Percentiles rank a stretch among this genome's conserved stretches.
Evolutionary conservation across 768 basidiomycete species (phyloP).

Genomic region (Austroboletus eburneus): DNA sequence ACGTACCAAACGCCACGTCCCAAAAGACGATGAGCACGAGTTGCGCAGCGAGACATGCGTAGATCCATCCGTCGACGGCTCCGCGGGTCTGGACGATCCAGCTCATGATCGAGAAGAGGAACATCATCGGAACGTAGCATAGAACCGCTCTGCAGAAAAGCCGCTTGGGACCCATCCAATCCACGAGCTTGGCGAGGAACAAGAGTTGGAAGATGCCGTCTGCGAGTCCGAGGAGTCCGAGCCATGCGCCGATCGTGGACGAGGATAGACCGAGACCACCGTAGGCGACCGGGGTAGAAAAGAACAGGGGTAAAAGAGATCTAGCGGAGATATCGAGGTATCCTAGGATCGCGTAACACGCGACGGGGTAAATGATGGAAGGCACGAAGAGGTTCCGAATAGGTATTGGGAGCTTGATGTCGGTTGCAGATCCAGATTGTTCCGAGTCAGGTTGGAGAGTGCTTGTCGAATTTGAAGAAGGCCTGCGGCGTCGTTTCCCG

Average conservation of each 20-base stretch:
- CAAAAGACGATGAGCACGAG: background rate
- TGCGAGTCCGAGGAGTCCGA: constrained; percentile 33
- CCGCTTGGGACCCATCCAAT: constrained; percentile 35
- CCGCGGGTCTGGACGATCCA: background rate
- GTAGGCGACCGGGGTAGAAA: constrained; percentile 34
- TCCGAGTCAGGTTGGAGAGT: constrained; percentile 1
- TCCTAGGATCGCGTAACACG: constrained; percentile 31
- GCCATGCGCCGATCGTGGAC: constrained; percentile 35
- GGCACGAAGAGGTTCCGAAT: constrained; percentile 36
- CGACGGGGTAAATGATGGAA: constrained; percentile 31
- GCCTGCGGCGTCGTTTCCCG: background rate
- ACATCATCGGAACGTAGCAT: constrained; percentile 34
- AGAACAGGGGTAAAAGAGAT: constrained; percentile 38
- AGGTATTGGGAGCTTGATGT: constrained; percentile 33
- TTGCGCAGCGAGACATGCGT: background rate
- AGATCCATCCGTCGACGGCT: background rate
- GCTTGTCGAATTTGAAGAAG: background rate
- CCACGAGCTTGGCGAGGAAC: constrained; percentile 30
- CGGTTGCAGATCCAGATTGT: background rate
- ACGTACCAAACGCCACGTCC: background rate
- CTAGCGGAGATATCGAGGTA: constrained; percentile 37
- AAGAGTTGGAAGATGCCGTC: background rate
- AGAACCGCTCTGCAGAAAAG: constrained; percentile 36
- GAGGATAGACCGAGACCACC: constrained; percentile 38
- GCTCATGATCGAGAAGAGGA: constrained; percentile 39